These are phyloP conservation scores for Mucor plumbeus DNA, from an alignment of 371 early-diverging fungal genomes.

Conservation along the genomic window DNA sequence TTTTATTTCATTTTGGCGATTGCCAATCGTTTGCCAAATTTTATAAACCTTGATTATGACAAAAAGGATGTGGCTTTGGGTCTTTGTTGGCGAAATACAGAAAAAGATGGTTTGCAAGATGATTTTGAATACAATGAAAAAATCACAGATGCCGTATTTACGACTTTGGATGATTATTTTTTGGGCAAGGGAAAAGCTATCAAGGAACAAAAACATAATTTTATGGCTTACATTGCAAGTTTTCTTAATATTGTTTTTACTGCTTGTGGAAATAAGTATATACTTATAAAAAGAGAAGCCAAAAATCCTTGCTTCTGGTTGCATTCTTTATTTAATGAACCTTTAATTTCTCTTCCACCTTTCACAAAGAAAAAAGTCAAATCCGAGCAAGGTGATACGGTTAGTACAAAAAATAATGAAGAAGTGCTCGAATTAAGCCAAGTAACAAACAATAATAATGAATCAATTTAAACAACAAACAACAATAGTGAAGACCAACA, in stretches of 20 bases:
- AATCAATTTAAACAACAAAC: too few species aligned
- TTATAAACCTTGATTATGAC: not conserved
- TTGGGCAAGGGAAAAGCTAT: not conserved
- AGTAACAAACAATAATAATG: too few species aligned
- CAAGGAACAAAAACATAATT: not conserved
- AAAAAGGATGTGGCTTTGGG: not conserved
- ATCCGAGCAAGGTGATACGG: not conserved
- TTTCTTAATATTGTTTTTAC: not conserved
- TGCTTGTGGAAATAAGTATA: not conserved
- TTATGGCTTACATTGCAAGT: not conserved
- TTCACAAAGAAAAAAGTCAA: not conserved
- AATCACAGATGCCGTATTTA: not conserved
- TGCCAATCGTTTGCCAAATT: not conserved
- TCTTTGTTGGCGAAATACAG: not conserved
- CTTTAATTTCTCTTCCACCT: not conserved
- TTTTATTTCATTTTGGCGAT: not conserved
- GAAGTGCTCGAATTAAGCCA: too few species aligned
- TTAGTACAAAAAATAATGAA: not conserved
- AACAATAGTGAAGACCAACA: too few species aligned
- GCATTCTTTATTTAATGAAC: not conserved
- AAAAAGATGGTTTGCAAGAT: not conserved
- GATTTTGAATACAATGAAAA: not conserved
- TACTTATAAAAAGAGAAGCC: not conserved
- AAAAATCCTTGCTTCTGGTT: not conserved
- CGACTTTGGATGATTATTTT: not conserved